Conservation (phyloP, 2,329 filamentous ascomycete genomes). For the Pseudogymnoascus sp. region DNA sequence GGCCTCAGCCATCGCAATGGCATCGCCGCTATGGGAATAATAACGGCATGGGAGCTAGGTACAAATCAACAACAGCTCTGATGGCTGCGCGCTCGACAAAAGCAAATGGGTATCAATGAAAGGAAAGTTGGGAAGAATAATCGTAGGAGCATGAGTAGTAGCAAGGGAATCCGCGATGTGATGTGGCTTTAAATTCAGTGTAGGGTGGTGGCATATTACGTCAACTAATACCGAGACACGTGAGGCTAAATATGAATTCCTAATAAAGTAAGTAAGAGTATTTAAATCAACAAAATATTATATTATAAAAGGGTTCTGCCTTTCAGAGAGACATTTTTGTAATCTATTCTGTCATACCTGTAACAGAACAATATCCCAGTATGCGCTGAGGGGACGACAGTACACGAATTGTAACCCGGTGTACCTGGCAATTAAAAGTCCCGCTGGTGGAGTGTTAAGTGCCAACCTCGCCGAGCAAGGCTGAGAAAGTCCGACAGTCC, state of each 20-base stretch:
- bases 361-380: background rate
- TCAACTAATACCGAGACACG: constrained; percentile 1
- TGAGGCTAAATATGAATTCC: background rate
- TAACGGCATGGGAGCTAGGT: constrained; percentile 1
- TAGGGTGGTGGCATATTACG: constrained; percentile 6
- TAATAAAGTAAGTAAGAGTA: background rate
- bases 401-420: background rate
- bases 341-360: background rate
- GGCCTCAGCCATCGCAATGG: constrained; percentile 27
- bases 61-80: background rate
- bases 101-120: constrained; percentile 9
- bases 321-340: background rate
- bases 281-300: background rate
- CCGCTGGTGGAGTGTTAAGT: background rate
- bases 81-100: background rate
- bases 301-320: background rate
- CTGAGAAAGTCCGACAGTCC: constrained; percentile 5
- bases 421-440: background rate
- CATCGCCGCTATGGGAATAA: constrained; percentile 24
- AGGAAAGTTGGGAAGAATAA: background rate
- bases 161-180: background rate
- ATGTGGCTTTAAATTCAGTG: background rate
- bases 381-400: background rate
- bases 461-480: background rate
- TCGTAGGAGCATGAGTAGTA: background rate